phyloP scores from a whole-genome alignment of 2,329 filamentous ascomycete genomes.

The Monilinia vaccinii-corymbosi region DNA sequence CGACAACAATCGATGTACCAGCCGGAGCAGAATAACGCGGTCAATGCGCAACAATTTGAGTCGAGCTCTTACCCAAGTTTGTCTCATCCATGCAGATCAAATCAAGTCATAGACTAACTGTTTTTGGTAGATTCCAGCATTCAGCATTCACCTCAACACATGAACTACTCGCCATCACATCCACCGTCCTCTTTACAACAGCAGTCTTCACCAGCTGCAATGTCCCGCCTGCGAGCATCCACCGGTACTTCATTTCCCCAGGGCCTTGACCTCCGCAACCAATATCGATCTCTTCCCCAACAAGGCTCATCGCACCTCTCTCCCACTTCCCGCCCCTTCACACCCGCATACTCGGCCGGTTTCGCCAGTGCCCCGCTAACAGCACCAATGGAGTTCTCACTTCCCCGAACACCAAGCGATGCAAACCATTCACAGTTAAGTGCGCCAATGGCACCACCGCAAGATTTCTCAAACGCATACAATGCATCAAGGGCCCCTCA shows the following conservation, averaged over 20 bases:
- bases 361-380: slow-evolving; percentile 46
- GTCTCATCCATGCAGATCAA: slow-evolving; percentile 16
- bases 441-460: slow-evolving; percentile 43
- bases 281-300: slow-evolving; percentile 35
- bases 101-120: slow-evolving; percentile 21
- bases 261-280: slow-evolving; percentile 37
- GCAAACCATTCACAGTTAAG: slow-evolving; percentile 40
- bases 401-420: slow-evolving; percentile 36
- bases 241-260: slow-evolving; percentile 38
- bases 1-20: slow-evolving; percentile 44
- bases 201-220: slow-evolving; percentile 34
- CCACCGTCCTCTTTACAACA: slow-evolving; percentile 34
- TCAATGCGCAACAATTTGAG: slow-evolving; percentile 41
- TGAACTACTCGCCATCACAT: slow-evolving; percentile 40
- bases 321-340: slow-evolving; percentile 30
- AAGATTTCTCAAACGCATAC: slow-evolving; percentile 36
- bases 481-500: slow-evolving; percentile 21
- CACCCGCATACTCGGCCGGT: slow-evolving; percentile 37
- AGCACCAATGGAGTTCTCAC: slow-evolving; percentile 44
- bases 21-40: slow-evolving; percentile 36
- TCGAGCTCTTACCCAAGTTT: slow-evolving; percentile 43
- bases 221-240: slow-evolving; percentile 41
- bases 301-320: slow-evolving; percentile 21
- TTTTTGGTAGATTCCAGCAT: slow-evolving; percentile 35
- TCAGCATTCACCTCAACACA: slow-evolving; percentile 39